phyloP scores from a whole-genome alignment of 768 basidiomycete genomes.

The Boletus rufocinnamomeus region DNA sequence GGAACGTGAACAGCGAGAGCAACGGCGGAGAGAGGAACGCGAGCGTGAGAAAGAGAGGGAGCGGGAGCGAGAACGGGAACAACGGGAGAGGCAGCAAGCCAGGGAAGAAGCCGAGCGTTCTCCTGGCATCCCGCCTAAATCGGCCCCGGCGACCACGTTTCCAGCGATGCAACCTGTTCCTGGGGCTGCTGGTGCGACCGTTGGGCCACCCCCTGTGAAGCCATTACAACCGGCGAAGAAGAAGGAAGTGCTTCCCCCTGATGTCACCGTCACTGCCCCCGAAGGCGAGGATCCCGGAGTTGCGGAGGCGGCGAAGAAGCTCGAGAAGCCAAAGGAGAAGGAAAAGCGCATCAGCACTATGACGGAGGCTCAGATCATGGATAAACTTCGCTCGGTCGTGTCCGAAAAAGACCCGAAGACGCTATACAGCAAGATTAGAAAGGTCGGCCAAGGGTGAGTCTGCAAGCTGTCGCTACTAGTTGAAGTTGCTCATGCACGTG shows the following conservation, averaged over 20 bases:
- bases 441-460: slow-evolving; percentile 96
- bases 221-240: slow-evolving; percentile 79
- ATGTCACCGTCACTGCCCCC: slow-evolving; percentile 53
- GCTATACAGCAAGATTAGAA: slow-evolving; percentile 96
- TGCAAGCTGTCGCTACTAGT: slow-evolving; percentile 4
- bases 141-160: slow-evolving; percentile 42
- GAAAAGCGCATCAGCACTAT: slow-evolving; percentile 91
- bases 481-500: slow-evolving; percentile 9
- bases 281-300: slow-evolving; percentile 50
- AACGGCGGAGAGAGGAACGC: slow-evolving; percentile 41
- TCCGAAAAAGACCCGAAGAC: slow-evolving; percentile 83
- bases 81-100: slow-evolving; percentile 25
- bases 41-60: slow-evolving; percentile 36
- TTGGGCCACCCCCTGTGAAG: slow-evolving; percentile 64
- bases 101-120: slow-evolving; percentile 39
- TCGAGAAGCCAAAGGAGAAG: slow-evolving; percentile 61
- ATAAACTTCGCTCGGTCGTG: slow-evolving; percentile 90
- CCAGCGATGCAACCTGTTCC: slow-evolving; percentile 47
- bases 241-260: slow-evolving; percentile 36
- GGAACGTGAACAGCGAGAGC: slow-evolving; percentile 41
- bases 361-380: slow-evolving; percentile 98
- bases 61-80: slow-evolving; percentile 39
- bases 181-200: slow-evolving; percentile 51
- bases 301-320: slow-evolving; percentile 70
- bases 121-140: slow-evolving; percentile 48